These are phyloP conservation scores for Drechslerella coelobrocha DNA, from an alignment of 2,329 filamentous ascomycete species.

Conservation along the genomic window DNA sequence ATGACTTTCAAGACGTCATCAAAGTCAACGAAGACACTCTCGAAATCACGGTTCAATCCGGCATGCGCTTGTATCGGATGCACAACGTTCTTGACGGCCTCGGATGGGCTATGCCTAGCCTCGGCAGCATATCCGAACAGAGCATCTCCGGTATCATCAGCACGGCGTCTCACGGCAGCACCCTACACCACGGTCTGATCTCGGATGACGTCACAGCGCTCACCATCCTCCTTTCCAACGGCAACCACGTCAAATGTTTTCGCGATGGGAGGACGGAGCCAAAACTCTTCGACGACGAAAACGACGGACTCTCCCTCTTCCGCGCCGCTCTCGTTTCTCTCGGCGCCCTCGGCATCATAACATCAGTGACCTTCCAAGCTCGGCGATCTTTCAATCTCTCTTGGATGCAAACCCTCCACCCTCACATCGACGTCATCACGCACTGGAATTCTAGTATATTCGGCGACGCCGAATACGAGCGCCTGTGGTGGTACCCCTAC, in stretches of 20 bases:
- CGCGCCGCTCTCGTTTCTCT: constrained; percentile 85
- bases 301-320: constrained; percentile 70
- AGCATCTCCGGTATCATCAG: constrained; percentile 90
- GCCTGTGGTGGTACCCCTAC: constrained; percentile 98
- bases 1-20: constrained; percentile 77
- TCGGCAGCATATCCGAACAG: constrained; percentile 95
- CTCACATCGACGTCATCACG: constrained; percentile 71
- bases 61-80: constrained; percentile 79
- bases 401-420: constrained; percentile 81
- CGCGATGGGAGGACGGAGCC: constrained; percentile 65
- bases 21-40: constrained; percentile 71
- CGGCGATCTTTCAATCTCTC: constrained; percentile 81
- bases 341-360: constrained; percentile 87
- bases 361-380: constrained; percentile 83
- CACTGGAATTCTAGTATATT: constrained; percentile 72
- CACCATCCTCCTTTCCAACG: constrained; percentile 81
- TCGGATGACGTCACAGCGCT: constrained; percentile 78
- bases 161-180: constrained; percentile 92
- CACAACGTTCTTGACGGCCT: constrained; percentile 74
- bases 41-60: constrained; percentile 80
- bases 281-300: constrained; percentile 35
- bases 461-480: constrained; percentile 88
- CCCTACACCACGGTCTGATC: constrained; percentile 79
- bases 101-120: constrained; percentile 84
- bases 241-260: constrained; percentile 74